A percentile compares a stretch with the other conserved stretches of the same genome.
phyloP scores from a whole-genome alignment of 805 yeast species.

The Yarrowia sp. region DNA sequence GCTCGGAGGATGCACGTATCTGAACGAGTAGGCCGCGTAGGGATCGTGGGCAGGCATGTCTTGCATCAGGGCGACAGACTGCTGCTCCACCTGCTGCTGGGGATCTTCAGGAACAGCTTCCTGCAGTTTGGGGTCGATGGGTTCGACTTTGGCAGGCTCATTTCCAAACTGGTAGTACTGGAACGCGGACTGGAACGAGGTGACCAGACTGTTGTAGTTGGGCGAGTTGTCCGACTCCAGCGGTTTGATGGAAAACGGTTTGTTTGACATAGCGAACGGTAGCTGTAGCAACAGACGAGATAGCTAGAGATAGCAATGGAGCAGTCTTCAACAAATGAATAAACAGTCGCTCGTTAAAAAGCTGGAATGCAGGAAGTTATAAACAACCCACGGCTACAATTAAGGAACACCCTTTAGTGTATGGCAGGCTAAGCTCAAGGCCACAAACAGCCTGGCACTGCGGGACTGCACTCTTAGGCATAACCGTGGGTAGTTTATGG shows the following conservation, averaged over 20 bases:
- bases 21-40: conserved; percentile 21
- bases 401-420: conserved; percentile 8
- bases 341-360: too few species aligned
- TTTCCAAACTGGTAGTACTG: conserved; percentile 17
- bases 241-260: conserved; percentile 15
- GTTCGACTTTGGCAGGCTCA: conserved; percentile 1
- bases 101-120: not conserved
- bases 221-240: not conserved
- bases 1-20: conserved; percentile 28
- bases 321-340: too few species aligned
- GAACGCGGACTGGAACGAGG: not conserved
- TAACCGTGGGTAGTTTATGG: conserved; percentile 19
- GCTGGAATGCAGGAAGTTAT: not conserved
- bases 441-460: not conserved
- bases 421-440: not conserved
- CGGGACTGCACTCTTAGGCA: not conserved
- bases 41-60: conserved; percentile 27
- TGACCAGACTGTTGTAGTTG: not conserved
- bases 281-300: not conserved
- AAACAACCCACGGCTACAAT: not conserved
- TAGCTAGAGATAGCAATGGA: too few species aligned
- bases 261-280: conserved; percentile 4
- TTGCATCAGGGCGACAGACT: not conserved
- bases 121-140: conserved; percentile 11
- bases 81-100: not conserved